phyloP scores from a whole-genome alignment of 495 filamentous ascomycete genomes.

The Ascobolus immersus region DNA sequence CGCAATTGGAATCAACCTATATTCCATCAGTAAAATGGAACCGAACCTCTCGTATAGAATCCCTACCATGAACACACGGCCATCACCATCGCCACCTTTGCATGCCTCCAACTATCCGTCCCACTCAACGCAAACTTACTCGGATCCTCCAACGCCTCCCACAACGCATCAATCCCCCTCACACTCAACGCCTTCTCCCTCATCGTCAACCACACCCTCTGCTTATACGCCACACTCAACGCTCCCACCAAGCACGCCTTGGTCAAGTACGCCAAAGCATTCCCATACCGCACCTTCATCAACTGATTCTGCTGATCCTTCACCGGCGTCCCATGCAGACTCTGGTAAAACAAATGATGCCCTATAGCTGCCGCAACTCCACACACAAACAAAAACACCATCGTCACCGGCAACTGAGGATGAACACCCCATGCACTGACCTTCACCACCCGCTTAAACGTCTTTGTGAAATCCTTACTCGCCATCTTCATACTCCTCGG shows the following conservation, averaged over 20 bases:
- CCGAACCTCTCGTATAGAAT: background rate
- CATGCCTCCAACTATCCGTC: constrained; percentile 16
- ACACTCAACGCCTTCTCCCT: constrained; percentile 17
- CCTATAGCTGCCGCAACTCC: constrained; percentile 17
- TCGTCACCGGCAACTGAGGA: constrained; percentile 18
- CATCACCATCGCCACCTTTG: constrained; percentile 19
- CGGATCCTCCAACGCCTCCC: constrained; percentile 19
- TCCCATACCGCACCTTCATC: constrained; percentile 17
- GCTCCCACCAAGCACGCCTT: constrained; percentile 19
- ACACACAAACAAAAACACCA: constrained; percentile 14
- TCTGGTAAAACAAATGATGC: constrained; percentile 19
- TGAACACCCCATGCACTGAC: constrained; percentile 20
- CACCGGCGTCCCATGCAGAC: constrained; percentile 16
- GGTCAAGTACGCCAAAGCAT: constrained; percentile 19
- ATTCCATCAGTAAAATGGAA: background rate
- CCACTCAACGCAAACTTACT: constrained; percentile 14
- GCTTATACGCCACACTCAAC: constrained; percentile 18
- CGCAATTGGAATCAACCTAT: constrained; percentile 19
- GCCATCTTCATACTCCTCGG: too few species aligned
- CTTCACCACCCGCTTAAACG: too few species aligned
- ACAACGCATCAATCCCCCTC: constrained; percentile 18
- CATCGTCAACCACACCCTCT: constrained; percentile 20
- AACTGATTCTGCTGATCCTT: constrained; percentile 12
- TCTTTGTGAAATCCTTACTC: too few species aligned
- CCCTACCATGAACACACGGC: constrained; percentile 17